Evolutionary conservation across 1,284 basidiomycete species (phyloP).

Genomic region (Sporisorium iseilematis-ciliati): DNA sequence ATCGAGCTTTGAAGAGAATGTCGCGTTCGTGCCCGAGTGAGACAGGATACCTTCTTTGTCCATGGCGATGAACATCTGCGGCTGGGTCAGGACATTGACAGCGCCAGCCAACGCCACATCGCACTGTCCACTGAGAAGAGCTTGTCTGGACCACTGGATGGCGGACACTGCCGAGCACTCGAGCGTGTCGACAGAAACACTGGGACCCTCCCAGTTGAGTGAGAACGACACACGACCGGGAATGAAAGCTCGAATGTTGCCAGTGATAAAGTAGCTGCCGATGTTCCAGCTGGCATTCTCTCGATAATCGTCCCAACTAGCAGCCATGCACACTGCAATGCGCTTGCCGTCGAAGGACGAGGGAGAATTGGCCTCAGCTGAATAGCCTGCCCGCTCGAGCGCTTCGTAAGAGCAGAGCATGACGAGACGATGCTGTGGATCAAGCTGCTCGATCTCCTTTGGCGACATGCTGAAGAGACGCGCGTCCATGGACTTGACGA

Average conservation of each 20-base stretch:
- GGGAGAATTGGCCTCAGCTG: constrained; percentile 35
- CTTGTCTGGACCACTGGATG: constrained; percentile 44
- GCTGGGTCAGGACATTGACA: constrained; percentile 46
- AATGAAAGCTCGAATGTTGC: constrained; percentile 57
- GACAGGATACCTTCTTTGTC: constrained; percentile 50
- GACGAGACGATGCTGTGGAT: constrained; percentile 51
- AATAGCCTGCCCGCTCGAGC: constrained; percentile 50
- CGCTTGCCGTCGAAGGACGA: constrained; percentile 46
- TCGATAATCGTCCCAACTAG: constrained; percentile 56
- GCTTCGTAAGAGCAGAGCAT: constrained; percentile 54
- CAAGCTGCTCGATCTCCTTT: constrained; percentile 56
- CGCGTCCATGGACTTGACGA: constrained; percentile 46
- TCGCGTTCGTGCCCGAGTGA: constrained; percentile 33
- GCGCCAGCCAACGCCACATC: constrained; percentile 51
- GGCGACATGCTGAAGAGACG: constrained; percentile 56
- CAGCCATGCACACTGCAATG: constrained; percentile 48
- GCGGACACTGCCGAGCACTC: constrained; percentile 46
- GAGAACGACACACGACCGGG: constrained; percentile 48
- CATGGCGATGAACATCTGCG: constrained; percentile 55
- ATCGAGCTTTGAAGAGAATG: constrained; percentile 37
- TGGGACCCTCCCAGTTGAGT: constrained; percentile 48
- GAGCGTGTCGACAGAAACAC: constrained; percentile 43
- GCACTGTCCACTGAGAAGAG: constrained; percentile 48
- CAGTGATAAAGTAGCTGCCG: constrained; percentile 57
- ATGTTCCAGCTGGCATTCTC: constrained; percentile 53